Base-by-base conservation (phyloP, 1,284 basidiomycete genomes). In the Boletellus deceptivus region DNA sequence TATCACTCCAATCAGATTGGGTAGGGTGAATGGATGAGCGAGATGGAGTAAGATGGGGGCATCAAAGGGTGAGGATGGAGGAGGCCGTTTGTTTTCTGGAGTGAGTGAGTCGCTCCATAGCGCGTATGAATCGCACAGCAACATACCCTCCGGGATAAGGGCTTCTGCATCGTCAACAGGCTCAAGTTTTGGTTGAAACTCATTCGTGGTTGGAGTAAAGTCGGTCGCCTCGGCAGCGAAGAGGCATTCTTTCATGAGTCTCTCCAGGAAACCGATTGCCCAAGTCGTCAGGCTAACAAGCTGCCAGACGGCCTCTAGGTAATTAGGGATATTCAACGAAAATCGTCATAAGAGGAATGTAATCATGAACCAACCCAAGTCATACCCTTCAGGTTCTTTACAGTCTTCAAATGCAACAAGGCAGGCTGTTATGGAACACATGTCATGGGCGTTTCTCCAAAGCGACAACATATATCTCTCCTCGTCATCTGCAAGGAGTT, bases 401-500 rank as follows among this genome's bases (percentile, higher is more conserved):
- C 83, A 87, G 53, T 82, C 78, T 53, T 82, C 79, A 54, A 90
- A 89, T 4, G 83, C 84, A 22, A 68, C 68, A 56, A 78, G 77
- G 54, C 77, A 81, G 0, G 83, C 78, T 18, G 70, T 65, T 16
- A 90, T 53, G 11, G 86, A 84, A 56, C 79, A 82, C 41, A 87
- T 75, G 52, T 88, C 82, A 50, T 82, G 80, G 3, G 78, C 77
- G 22, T 76, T 74, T 57, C 73, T 73, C 77, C 79, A 83, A 24
- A 81, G 74, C 3, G 67, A 66, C 20, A 80, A 59, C 6, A 70
- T 54, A 17, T 75, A 70, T 46, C 69, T 72, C 22, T 78, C 75
- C 8, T 60, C 46, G 33, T 67, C 67, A 27, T 70, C 65, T 22
- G 57, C 52, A 14, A 66, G 57, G 14, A 56, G 58, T 38, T 56